Percentiles rank a stretch among this genome's conserved stretches.
Conservation (phyloP, 192 early-diverging fungal species). For the Coemansia sp. region DNA sequence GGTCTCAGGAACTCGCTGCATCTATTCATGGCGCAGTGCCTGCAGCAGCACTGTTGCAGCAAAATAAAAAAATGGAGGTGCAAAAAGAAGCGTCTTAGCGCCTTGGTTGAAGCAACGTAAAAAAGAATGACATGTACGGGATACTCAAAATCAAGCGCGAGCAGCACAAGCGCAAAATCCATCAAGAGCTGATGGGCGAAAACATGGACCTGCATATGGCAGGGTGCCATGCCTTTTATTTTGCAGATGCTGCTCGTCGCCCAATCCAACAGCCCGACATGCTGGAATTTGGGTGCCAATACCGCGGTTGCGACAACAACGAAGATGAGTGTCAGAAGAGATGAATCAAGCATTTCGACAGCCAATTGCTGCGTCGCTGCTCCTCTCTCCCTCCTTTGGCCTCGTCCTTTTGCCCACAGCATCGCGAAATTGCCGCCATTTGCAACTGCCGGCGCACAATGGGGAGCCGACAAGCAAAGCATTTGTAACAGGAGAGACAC, state of each 20-base stretch:
- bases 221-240: background rate
- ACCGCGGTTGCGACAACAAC: background rate
- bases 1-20: slow-evolving; percentile 3
- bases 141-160: background rate
- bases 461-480: background rate
- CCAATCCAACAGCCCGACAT: background rate
- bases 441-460: background rate
- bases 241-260: background rate
- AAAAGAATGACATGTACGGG: background rate
- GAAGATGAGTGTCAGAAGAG: background rate
- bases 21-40: slow-evolving; percentile 5
- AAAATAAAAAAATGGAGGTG: background rate
- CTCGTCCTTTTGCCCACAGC: background rate
- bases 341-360: background rate
- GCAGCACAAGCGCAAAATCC: background rate
- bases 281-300: background rate
- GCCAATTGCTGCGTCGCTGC: background rate
- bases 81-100: background rate
- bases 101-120: background rate
- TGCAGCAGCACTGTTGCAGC: slow-evolving; percentile 3
- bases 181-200: background rate
- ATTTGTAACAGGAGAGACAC: background rate
- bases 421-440: background rate
- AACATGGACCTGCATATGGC: background rate
- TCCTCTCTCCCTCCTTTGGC: background rate